Evolutionary conservation across 768 basidiomycete species (phyloP).

Genomic region (Naganishia randhawae): DNA sequence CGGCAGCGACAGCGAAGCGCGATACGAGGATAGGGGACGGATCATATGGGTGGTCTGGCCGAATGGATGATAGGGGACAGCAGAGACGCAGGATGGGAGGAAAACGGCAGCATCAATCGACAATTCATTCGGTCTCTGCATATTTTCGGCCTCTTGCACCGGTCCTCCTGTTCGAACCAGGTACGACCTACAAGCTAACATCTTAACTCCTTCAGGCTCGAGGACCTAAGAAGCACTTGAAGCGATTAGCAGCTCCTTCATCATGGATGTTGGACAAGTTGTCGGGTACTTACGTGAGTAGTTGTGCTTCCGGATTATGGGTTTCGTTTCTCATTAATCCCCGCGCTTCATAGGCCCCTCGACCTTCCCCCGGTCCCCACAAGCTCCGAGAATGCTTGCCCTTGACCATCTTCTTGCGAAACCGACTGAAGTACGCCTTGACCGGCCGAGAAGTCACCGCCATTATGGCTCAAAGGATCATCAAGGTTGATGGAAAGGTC

Average conservation of each 20-base stretch:
- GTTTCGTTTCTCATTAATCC: not conserved
- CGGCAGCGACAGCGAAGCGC: not conserved
- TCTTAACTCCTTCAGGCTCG: constrained; percentile 62
- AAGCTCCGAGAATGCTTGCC: constrained; percentile 98
- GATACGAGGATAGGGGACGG: not conserved
- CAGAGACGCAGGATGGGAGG: not conserved
- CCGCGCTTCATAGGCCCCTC: constrained; percentile 63
- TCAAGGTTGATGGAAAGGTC: constrained; percentile 98
- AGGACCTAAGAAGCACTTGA: constrained; percentile 98
- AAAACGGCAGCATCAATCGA: not conserved
- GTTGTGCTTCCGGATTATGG: not conserved
- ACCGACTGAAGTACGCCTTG: constrained; percentile 98
- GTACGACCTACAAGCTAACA: not conserved
- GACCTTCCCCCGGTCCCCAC: constrained; percentile 97
- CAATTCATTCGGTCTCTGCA: not conserved
- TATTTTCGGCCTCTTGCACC: constrained; percentile 2
- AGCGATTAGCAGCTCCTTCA: constrained; percentile 92
- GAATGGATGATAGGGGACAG: not conserved
- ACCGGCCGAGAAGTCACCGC: constrained; percentile 92
- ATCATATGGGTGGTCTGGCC: not conserved
- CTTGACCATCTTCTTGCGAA: constrained; percentile 93
- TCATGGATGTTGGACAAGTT: constrained; percentile 99
- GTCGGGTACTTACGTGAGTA: constrained; percentile 54
- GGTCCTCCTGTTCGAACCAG: not conserved
- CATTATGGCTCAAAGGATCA: constrained; percentile 91